These are phyloP conservation scores for Orbilia ellipsospora DNA, from an alignment of 2,329 filamentous ascomycete genomes.

Conservation along the genomic window DNA sequence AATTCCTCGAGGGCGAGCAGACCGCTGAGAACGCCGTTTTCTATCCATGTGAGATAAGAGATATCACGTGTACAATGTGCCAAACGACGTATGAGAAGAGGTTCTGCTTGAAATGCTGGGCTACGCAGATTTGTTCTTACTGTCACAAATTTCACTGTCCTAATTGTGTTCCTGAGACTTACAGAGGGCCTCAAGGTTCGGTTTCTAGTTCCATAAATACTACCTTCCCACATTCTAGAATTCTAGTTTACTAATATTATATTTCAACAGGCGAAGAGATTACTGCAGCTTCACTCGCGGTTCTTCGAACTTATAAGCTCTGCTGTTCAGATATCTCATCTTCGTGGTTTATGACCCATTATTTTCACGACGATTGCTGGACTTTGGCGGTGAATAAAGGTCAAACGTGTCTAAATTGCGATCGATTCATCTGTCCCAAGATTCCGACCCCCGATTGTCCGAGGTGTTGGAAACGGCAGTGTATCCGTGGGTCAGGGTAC, in stretches of 20 bases:
- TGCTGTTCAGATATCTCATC: conserved; percentile 32
- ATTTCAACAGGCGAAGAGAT: conserved; percentile 2
- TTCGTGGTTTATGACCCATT: conserved; percentile 27
- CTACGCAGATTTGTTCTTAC: conserved; percentile 30
- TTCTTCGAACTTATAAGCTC: conserved; percentile 2
- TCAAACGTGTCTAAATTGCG: conserved; percentile 5
- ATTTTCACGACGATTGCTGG: conserved; percentile 38
- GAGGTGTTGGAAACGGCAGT: neutral
- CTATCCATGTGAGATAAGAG: conserved; percentile 27
- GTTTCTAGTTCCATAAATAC: neutral
- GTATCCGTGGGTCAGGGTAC: conserved; percentile 9
- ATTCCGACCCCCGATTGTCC: conserved; percentile 24
- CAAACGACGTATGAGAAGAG: conserved; percentile 14
- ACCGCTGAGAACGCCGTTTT: conserved; percentile 8
- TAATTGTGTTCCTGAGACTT: conserved; percentile 16
- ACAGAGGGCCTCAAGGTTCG: conserved; percentile 8
- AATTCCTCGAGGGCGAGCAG: neutral
- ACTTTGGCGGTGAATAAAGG: neutral
- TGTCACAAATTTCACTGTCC: conserved; percentile 40
- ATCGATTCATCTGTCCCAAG: conserved; percentile 20
- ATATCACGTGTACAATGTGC: conserved; percentile 27
- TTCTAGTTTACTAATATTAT: neutral
- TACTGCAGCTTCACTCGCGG: conserved; percentile 2
- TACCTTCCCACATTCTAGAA: too few species aligned
- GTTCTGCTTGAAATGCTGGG: conserved; percentile 32